A percentile compares a stretch with the other conserved stretches of the same genome.
Conservation (phyloP, 805 yeast species). For the Metschnikowia koreensis region DNA sequence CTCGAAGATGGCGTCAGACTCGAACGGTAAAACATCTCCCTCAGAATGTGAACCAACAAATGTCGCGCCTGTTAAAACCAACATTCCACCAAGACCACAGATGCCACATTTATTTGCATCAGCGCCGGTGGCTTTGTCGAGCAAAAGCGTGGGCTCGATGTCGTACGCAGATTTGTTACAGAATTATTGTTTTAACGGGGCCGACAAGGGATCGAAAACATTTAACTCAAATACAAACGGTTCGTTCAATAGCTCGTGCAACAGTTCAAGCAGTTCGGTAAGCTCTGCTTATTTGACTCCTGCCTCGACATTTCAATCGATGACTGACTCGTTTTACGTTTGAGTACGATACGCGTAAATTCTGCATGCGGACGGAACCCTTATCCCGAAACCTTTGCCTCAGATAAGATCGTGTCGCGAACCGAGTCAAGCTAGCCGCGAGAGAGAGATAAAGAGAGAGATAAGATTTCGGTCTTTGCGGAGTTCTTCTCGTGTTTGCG, state of each 20-base stretch:
- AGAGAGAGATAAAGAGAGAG: no score
- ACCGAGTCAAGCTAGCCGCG: background rate
- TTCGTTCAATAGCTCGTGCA: conserved; percentile 10
- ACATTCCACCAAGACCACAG: background rate
- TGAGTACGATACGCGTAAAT: background rate
- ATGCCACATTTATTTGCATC: background rate
- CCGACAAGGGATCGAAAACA: conserved; percentile 10
- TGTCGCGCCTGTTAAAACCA: no score
- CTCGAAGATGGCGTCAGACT: conserved; percentile 14
- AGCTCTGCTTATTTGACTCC: conserved; percentile 22
- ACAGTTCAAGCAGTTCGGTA: conserved; percentile 14
- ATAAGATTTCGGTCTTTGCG: no score
- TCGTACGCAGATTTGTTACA: conserved; percentile 34
- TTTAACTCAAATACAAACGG: conserved; percentile 5
- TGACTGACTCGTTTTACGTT: conserved; percentile 6
- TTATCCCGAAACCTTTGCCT: background rate
- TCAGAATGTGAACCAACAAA: background rate
- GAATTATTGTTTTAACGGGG: conserved; percentile 37
- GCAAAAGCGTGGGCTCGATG: conserved; percentile 23
- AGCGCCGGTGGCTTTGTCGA: conserved; percentile 5
- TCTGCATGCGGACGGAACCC: conserved; percentile 2
- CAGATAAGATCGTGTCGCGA: background rate
- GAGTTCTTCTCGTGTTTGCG: background rate
- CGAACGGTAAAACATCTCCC: conserved; percentile 5
- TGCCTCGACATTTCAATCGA: conserved; percentile 31